Evolutionary conservation across 176 grass and related monocot genomes (phyloP).

Genomic region (bread wheat (Triticum aestivum)): IWGSC_CS_RefSeq_v2.1 NC_057799.1:130723408-130723907

Average conservation of each 20-base stretch:
- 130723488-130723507: background rate
- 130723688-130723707: background rate
- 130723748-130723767: background rate
- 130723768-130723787: background rate
- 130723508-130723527: background rate
- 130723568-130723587: background rate
- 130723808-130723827: background rate
- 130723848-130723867: background rate
- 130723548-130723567: background rate
- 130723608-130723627: background rate
- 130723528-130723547: background rate
- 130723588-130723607: background rate
- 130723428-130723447: background rate
- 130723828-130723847: background rate
- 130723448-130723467: background rate
- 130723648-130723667: background rate
- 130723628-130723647: background rate
- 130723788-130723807: background rate
- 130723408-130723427: constrained; percentile 9
- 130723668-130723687: background rate
- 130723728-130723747: background rate
- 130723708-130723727: background rate
- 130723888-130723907: background rate
- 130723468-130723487: constrained; percentile 39
- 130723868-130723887: background rate